Percentiles rank a stretch among this genome's conserved stretches.
Conservation (phyloP, 1,284 basidiomycete genomes). For the Porodaedalea pini region DNA sequence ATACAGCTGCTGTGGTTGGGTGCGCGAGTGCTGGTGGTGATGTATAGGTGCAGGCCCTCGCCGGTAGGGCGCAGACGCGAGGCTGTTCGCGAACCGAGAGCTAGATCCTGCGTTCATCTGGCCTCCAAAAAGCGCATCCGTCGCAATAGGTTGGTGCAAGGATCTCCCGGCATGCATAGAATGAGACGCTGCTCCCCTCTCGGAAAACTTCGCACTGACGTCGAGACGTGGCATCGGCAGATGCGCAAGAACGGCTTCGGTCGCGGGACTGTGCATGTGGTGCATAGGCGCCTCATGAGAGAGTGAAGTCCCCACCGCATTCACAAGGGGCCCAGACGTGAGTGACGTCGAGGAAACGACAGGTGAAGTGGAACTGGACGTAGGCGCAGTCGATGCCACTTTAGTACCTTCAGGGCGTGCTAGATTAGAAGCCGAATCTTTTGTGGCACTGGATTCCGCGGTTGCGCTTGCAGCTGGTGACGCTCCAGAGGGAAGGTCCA, state of each 20-base stretch:
- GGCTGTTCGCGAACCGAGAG: not conserved
- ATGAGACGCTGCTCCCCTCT: not conserved
- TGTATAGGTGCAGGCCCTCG: not conserved
- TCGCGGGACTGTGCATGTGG: slow-evolving; percentile 12
- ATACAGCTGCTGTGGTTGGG: slow-evolving; percentile 8
- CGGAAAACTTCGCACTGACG: slow-evolving; percentile 1
- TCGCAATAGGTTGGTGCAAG: slow-evolving; percentile 2
- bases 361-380: not conserved
- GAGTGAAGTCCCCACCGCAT: not conserved
- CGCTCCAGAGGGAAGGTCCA: not conserved
- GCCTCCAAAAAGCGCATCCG: slow-evolving; percentile 4
- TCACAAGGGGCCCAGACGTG: not conserved
- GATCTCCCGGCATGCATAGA: not conserved
- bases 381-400: not conserved
- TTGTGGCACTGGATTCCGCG: not conserved
- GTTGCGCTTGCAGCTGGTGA: not conserved
- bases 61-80: slow-evolving; percentile 2
- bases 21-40: not conserved
- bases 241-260: slow-evolving; percentile 14
- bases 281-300: not conserved
- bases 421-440: not conserved
- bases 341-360: not conserved
- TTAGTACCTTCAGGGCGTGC: not conserved
- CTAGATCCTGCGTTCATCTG: not conserved
- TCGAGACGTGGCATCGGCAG: slow-evolving; percentile 18